Evolutionary conservation across 2,329 filamentous ascomycete genomes (phyloP).

Genomic region (Trichophyton rubrum): DNA sequence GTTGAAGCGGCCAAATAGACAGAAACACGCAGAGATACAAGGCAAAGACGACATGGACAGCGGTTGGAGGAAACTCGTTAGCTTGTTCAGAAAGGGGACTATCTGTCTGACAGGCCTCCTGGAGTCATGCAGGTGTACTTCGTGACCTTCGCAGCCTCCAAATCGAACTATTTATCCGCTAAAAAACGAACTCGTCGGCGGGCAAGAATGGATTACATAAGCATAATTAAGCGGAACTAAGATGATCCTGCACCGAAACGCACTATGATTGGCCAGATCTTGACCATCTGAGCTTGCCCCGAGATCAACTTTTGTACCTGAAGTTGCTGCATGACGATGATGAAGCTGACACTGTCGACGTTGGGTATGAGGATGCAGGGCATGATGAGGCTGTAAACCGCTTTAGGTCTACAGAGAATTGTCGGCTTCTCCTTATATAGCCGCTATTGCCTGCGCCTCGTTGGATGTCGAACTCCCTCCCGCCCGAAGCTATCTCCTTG

Average conservation of each 20-base stretch:
- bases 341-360: neutral
- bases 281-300: neutral
- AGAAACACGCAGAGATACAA: no score
- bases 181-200: neutral
- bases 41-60: no score
- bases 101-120: no score
- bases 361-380: neutral
- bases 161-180: neutral
- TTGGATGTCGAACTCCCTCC: neutral
- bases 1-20: neutral
- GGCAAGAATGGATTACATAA: neutral
- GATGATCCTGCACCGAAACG: neutral
- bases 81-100: no score
- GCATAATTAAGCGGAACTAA: neutral
- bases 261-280: neutral
- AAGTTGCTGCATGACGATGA: neutral
- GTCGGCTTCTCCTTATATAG: neutral
- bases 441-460: neutral
- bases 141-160: neutral
- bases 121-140: neutral
- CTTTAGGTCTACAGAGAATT: neutral
- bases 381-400: constrained; percentile 2
- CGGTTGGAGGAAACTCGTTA: no score
- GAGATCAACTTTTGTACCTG: neutral
- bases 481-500: neutral